Base-by-base conservation (phyloP, 129 eudicot genomes). In the Flaveria linearis region DNA sequence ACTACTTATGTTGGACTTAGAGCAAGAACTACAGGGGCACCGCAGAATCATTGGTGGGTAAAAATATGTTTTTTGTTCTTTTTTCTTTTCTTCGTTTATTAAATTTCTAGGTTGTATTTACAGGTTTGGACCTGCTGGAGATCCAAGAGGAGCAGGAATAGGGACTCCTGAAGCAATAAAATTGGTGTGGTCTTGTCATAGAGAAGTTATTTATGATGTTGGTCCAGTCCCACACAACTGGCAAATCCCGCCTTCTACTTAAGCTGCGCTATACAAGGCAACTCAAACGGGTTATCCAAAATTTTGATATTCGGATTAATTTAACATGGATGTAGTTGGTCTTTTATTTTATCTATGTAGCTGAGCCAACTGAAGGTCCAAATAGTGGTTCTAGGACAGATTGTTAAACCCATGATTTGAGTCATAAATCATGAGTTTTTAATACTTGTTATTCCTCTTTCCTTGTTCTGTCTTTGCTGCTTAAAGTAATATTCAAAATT, bases 1-100 rank as follows among this genome's bases (percentile, higher is more conserved):
- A 93, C 98, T 43, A 93, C 96, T 15, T 93, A 93, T 81, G 97
- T 76, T 62, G 98, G 98, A 65, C 75, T 90, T 9, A 81, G 97
- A 86, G 98, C 98, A 82, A 90, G 98, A 88, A 93, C 98, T 17
- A 93, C 97, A 0, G 98, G 98, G 51, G 97, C 98, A 55, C 98
- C 98, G 42, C 98, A 93, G 78, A 93, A 93, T 82, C 97, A 93
- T 76, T 93, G 98, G 97, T 87, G 46, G 39, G 82, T 66, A 41
- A 17, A 72, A 5, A 11, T 9, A 11, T 17, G 52, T 17, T 25
- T 63, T 26, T n/a, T 17, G 7, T 13, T 3, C 8, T 7, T 20
- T 70, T 36, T 2, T 70, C n/a, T 61, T 7, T 66, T 11, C 9
- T 71, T 1, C 2, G 6, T 12, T 62, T 62, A 20, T 20, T 28